A percentile compares a stretch with the other conserved stretches of the same genome.
Evolutionary conservation across 257 asterid species (phyloP).

Genomic region (Lantana camara): DNA sequence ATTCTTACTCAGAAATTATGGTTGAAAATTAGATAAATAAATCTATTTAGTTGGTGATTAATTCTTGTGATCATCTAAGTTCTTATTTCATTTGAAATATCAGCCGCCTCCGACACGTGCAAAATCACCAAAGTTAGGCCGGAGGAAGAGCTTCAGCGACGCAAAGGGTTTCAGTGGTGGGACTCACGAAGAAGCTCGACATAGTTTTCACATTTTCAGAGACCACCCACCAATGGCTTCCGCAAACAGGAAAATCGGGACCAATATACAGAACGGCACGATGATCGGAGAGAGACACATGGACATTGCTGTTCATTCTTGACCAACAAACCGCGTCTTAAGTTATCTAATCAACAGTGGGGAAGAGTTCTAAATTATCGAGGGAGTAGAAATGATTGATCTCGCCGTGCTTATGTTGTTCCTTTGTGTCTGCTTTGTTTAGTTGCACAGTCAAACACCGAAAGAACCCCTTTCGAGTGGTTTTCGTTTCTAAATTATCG

Average conservation of each 20-base stretch:
- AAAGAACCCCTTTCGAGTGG: slow-evolving; percentile 29
- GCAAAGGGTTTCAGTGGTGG: slow-evolving; percentile 43
- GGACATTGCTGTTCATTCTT: slow-evolving; percentile 58
- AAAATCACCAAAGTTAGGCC: slow-evolving; percentile 84
- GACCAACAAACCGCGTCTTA: slow-evolving; percentile 44
- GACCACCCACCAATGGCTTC: slow-evolving; percentile 35
- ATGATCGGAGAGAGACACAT: slow-evolving; percentile 43
- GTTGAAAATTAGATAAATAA: background rate
- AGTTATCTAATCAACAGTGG: slow-evolving; percentile 32
- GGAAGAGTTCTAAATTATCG: slow-evolving; percentile 37
- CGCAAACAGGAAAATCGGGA: slow-evolving; percentile 31
- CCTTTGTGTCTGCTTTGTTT: slow-evolving; percentile 34
- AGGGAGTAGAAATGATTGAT: slow-evolving; percentile 21
- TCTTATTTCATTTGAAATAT: slow-evolving; percentile 9
- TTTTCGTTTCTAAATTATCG: slow-evolving; percentile 37
- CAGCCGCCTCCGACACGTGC: slow-evolving; percentile 91
- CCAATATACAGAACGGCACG: slow-evolving; percentile 32
- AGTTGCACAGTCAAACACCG: slow-evolving; percentile 29
- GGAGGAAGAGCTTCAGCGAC: slow-evolving; percentile 70
- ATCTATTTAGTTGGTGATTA: slow-evolving; percentile 5
- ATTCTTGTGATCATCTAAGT: background rate
- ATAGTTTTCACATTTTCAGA: slow-evolving; percentile 44
- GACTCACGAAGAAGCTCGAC: slow-evolving; percentile 40
- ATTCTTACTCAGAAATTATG: slow-evolving; percentile 5
- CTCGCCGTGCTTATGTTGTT: slow-evolving; percentile 19